Base-by-base conservation (phyloP, 1,284 basidiomycete genomes). In the Lignosus rhinocerotis region DNA sequence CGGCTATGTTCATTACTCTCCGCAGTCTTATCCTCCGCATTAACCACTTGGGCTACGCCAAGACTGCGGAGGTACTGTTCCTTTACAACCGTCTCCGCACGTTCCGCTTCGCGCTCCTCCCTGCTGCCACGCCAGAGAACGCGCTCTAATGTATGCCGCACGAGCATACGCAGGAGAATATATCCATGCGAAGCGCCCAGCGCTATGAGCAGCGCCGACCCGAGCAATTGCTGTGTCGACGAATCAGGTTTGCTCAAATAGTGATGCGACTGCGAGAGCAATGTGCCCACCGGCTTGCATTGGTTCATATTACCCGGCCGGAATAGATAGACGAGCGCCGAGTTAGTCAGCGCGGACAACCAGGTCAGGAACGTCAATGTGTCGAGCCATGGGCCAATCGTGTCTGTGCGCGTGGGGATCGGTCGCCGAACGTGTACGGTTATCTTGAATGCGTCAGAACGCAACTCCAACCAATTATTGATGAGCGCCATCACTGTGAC, bases 371-470 rank as follows among this genome's bases (percentile, higher is more conserved):
- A 89, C n/a, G 86, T 84, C 64, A 99, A 78, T 6, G 89, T 87
- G 59, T 96, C 89, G 42, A 98, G 82, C 96, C 96, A 99, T 0
- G 94, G 90, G 0, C 96, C 96, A 64, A 98, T 94, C 5, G 88
- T 91, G 70, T 97, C 95, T 11, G 90, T 90, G 9, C 96, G 87
- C 14, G 80, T 76, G 0, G 96, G 95, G 39, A 97, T 82, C 1
- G 96, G 94, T 17, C 94, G 83, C 11, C 94, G 84, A 51, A 86
- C 82, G 70, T 97, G 95, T 14, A 88, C 84, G 7, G 89, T 87
- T 70, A 99, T 91, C 79, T 99, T 99, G 81, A 96, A 90, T 1
- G 96, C 95, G 72, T 99, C 97, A 1, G 90, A 92, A 31, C 96
- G 87, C 8, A 96, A 76, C 75, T 99, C 97, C 65, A 99, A 79